Percentiles rank a stretch among this genome's conserved stretches.
phyloP scores from a whole-genome alignment of 768 basidiomycete species.

The Neoboletus brunneissimus region DNA sequence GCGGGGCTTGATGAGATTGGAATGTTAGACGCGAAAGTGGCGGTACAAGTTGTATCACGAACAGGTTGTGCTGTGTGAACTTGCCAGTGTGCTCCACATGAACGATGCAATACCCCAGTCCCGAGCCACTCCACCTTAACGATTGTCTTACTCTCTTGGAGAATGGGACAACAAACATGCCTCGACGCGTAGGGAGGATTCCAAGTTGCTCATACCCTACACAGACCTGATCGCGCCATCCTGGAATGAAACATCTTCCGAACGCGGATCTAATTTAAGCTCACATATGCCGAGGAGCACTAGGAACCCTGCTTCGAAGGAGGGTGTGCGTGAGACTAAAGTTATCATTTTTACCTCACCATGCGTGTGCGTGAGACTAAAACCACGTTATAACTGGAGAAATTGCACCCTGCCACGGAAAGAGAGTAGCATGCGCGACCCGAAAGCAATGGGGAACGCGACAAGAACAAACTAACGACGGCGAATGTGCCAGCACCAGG shows the following conservation, averaged over 20 bases:
- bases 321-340: neutral
- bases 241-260: neutral
- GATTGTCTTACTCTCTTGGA: neutral
- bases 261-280: neutral
- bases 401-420: neutral
- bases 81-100: neutral
- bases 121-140: neutral
- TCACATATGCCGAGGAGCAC: neutral
- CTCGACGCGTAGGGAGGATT: neutral
- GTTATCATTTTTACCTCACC: neutral
- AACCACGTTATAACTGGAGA: neutral
- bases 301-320: neutral
- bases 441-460: neutral
- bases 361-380: neutral
- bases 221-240: neutral
- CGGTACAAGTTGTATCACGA: neutral
- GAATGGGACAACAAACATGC: no score
- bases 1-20: neutral
- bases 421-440: neutral
- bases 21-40: neutral
- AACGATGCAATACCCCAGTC: no score
- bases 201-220: neutral
- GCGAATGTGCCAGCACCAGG: neutral
- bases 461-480: conserved; percentile 1
- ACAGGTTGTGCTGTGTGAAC: neutral